Evolutionary conservation across 1,139 yeast genomes (phyloP).

Genomic region (Magnusiomyces clavatus): DNA sequence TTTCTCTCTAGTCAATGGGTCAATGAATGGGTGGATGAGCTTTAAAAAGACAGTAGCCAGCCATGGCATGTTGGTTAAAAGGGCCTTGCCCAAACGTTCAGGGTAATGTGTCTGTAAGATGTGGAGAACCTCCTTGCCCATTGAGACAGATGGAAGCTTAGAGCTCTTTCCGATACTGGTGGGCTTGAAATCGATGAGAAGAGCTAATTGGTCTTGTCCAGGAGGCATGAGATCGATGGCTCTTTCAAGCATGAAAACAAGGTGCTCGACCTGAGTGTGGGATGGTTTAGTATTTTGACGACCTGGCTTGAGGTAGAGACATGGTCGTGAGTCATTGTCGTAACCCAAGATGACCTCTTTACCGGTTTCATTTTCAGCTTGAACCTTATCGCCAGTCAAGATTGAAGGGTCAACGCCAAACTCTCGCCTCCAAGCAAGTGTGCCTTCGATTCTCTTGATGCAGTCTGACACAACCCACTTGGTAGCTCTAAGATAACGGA

Average conservation of each 20-base stretch:
- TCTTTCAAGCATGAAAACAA: slow-evolving; percentile 85
- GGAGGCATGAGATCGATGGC: slow-evolving; percentile 91
- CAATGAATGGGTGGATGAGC: slow-evolving; percentile 87
- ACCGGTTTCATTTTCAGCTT: slow-evolving; percentile 74
- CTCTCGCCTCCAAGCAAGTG: slow-evolving; percentile 86
- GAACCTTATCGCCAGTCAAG: slow-evolving; percentile 57
- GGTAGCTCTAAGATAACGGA: slow-evolving; percentile 83
- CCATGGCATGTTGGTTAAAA: slow-evolving; percentile 89
- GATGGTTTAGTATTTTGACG: slow-evolving; percentile 87
- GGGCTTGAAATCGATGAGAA: slow-evolving; percentile 81
- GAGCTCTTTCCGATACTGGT: slow-evolving; percentile 46
- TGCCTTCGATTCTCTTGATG: slow-evolving; percentile 61
- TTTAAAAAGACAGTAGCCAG: slow-evolving; percentile 84
- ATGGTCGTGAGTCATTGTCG: slow-evolving; percentile 84
- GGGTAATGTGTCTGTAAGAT: slow-evolving; percentile 94
- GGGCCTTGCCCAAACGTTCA: slow-evolving; percentile 85
- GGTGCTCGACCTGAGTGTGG: slow-evolving; percentile 82
- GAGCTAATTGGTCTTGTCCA: slow-evolving; percentile 87
- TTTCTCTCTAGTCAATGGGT: slow-evolving; percentile 88
- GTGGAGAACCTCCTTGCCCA: slow-evolving; percentile 73
- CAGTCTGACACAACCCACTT: slow-evolving; percentile 76
- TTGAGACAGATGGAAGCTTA: slow-evolving; percentile 77
- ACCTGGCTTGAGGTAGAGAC: slow-evolving; percentile 83
- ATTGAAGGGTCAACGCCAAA: slow-evolving; percentile 64
- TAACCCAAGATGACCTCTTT: slow-evolving; percentile 83